These are phyloP conservation scores for Aspergillus fumigatus DNA, from an alignment of 2,329 filamentous ascomycete genomes.

Conservation along the genomic window DNA sequence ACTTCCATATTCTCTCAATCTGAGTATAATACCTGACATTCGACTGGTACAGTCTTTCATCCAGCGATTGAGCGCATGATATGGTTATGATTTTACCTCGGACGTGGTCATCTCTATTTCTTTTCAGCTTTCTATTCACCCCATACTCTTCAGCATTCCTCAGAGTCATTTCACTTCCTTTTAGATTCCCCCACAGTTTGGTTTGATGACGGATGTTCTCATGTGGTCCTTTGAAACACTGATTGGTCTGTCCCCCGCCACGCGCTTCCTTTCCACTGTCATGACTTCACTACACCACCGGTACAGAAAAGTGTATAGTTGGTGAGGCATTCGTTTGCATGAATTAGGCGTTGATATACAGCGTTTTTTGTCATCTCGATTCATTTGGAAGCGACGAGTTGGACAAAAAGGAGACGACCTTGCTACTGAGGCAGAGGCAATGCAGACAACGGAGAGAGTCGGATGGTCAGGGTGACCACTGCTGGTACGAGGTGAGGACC, in stretches of 20 bases:
- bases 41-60: constrained; percentile 35
- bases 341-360: constrained; percentile 13
- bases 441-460: background rate
- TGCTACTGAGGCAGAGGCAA: background rate
- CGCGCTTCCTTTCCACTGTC: background rate
- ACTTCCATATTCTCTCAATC: background rate
- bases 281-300: constrained; percentile 3
- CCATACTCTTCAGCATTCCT: constrained; percentile 6
- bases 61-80: constrained; percentile 43
- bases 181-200: constrained; percentile 27
- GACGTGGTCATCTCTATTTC: constrained; percentile 7
- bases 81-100: constrained; percentile 4
- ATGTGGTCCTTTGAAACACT: constrained; percentile 10
- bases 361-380: background rate
- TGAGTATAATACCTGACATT: constrained; percentile 1
- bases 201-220: constrained; percentile 23
- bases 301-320: constrained; percentile 20
- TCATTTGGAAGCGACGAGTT: background rate
- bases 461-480: background rate
- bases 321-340: constrained; percentile 16
- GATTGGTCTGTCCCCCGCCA: constrained; percentile 8
- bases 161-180: constrained; percentile 10
- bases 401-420: background rate
- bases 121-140: constrained; percentile 7
- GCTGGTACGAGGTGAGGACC: background rate